Evolutionary conservation across 2,329 filamentous ascomycete genomes (phyloP), one percentile per base, ranked within the genome.

Genomic region (Aspergillus fijiensis): DNA sequence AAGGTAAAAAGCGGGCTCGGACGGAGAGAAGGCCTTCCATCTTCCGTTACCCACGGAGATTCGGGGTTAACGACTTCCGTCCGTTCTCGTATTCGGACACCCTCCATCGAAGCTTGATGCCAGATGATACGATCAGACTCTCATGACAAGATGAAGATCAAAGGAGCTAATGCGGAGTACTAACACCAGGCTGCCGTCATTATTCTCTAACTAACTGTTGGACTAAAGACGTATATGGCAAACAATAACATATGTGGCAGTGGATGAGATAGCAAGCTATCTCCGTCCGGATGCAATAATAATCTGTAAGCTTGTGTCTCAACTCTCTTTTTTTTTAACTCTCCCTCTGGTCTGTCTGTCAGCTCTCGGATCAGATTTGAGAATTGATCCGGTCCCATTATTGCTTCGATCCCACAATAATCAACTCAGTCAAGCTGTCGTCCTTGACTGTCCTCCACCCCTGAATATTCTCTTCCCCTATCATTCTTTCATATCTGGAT

Each of bases 21-120:
- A 45, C 39, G 39, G 39, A 45, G 39, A 16, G 39, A 29, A 12
- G n/a, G 5, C 14, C 39, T 45, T 45, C 39, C 39, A 45, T 45
- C 16, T 19, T 45, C 39, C 39, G 39, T 45, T 19, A 35, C 33
- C 14, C 11, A 45, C 39, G 39, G 39, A 9, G 14, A 45, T 48
- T 58, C 56, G 56, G 56, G 27, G 49, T 54, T 58, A 58, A 54
- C 39, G 29, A 19, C 4, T 49, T 58, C 56, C 56, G 56, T 45
- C 39, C 39, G 39, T 45, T 35, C 39, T 45, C 39, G 39, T 45
- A 39, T 33, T 45, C 31, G 21, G 27, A 27, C n/a, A 21, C 45
- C 21, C 42, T 45, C 3, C 27, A 19, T 14, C 16, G 21, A 47
- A 29, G 16, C 27, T 25, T 51, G 25, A 51, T 27, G 21, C 49